Evolutionary conservation across 202 grass and related monocot genomes (phyloP).

Genomic region (Setaria italica): DNA sequence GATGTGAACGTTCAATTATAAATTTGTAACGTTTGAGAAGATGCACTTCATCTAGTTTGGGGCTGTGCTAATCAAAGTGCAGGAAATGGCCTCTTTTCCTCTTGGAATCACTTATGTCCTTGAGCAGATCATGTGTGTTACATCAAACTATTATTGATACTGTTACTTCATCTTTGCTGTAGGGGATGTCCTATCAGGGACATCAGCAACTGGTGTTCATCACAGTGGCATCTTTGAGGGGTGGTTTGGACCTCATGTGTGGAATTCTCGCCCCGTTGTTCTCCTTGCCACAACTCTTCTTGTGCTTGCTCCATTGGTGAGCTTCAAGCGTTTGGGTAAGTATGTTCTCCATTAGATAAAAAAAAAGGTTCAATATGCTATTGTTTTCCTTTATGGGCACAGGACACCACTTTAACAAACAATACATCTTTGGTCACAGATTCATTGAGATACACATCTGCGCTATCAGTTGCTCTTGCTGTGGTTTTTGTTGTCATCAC

Average conservation of each 20-base stretch:
- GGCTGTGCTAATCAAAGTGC: not conserved
- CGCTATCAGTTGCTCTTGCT: constrained; percentile 89
- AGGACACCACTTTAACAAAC: not conserved
- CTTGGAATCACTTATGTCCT: constrained; percentile 2
- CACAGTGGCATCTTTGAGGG: constrained; percentile 87
- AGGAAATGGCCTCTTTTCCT: constrained; percentile 2
- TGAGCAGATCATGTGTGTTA: not conserved
- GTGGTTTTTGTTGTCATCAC: constrained; percentile 94
- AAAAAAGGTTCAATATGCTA: constrained; percentile 12
- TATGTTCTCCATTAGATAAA: constrained; percentile 18
- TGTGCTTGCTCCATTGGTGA: constrained; percentile 72
- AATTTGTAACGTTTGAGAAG: not conserved
- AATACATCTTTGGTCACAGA: constrained; percentile 52
- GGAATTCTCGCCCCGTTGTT: constrained; percentile 75
- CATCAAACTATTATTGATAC: constrained; percentile 17
- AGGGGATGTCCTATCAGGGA: constrained; percentile 98
- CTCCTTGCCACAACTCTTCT: constrained; percentile 76
- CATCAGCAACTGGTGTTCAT: constrained; percentile 75
- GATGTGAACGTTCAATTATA: not conserved
- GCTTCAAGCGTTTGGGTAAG: constrained; percentile 73
- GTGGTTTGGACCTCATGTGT: constrained; percentile 85
- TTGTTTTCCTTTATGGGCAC: not conserved
- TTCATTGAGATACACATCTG: constrained; percentile 94
- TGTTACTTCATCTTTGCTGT: not conserved
- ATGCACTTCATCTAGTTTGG: not conserved